Evolutionary conservation across 1,139 yeast genomes (phyloP).

Genomic region (Yamadazyma sp.): DNA sequence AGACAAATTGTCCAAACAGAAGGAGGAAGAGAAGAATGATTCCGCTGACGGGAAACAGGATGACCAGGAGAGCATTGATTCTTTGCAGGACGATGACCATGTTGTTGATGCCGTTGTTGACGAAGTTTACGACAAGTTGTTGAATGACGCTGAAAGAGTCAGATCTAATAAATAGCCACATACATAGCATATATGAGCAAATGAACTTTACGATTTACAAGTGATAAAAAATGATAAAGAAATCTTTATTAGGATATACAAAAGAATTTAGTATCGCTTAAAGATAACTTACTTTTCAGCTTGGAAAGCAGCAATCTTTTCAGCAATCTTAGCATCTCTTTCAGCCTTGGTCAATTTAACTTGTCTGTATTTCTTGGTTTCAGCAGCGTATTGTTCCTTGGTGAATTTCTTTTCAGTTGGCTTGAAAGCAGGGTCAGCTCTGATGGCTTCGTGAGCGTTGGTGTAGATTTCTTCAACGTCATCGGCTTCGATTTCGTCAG

Average conservation of each 20-base stretch:
- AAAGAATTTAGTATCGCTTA: conserved; percentile 1
- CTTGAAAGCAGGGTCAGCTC: conserved; percentile 93
- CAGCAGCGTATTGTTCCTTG: conserved; percentile 98
- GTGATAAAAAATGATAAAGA: not conserved
- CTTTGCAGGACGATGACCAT: conserved; percentile 19
- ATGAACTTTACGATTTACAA: not conserved
- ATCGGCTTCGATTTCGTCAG: conserved; percentile 96
- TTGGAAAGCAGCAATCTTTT: conserved; percentile 87
- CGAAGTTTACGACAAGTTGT: conserved; percentile 67
- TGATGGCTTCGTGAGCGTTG: conserved; percentile 93
- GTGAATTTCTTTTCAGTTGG: conserved; percentile 91
- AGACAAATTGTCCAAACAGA: conserved; percentile 7
- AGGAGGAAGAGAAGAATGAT: conserved; percentile 1
- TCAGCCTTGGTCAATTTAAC: conserved; percentile 87
- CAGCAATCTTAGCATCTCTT: conserved; percentile 85
- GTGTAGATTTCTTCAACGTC: conserved; percentile 93
- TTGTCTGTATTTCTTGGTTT: conserved; percentile 88
- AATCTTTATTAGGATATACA: conserved; percentile 1
- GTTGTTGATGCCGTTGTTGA: conserved; percentile 48
- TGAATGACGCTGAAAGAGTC: conserved; percentile 65
- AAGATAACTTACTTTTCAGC: conserved; percentile 44
- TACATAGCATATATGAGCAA: conserved; percentile 2
- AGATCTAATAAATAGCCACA: conserved; percentile 37
- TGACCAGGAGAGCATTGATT: conserved; percentile 36
- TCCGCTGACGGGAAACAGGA: conserved; percentile 9